Evolutionary conservation across 2,329 filamentous ascomycete genomes (phyloP).

Genomic region (Pyricularia grisea): DNA sequence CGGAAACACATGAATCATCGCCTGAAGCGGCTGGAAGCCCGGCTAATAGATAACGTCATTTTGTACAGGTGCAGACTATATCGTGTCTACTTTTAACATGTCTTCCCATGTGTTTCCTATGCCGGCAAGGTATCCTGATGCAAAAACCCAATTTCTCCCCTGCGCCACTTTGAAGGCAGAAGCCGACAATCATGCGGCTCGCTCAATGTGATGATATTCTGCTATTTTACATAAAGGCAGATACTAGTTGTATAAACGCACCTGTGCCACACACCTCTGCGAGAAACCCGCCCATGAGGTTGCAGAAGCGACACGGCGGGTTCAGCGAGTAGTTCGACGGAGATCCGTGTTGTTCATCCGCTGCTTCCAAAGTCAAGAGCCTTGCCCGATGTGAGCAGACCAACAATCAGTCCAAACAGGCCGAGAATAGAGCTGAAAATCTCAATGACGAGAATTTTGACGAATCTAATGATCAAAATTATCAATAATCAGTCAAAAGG

Average conservation of each 20-base stretch:
- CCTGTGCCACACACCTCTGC: neutral
- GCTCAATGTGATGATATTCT: neutral
- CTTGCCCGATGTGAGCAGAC: conserved; percentile 78
- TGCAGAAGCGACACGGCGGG: neutral
- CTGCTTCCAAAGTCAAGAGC: conserved; percentile 58
- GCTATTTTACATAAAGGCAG: neutral
- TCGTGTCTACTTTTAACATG: neutral
- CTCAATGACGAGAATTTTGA: conserved; percentile 97
- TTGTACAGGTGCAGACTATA: neutral
- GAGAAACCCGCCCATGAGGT: neutral
- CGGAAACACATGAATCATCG: conserved; percentile 9
- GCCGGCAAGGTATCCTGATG: neutral
- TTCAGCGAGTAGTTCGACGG: neutral
- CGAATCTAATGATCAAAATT: conserved; percentile 54
- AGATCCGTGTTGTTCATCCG: neutral
- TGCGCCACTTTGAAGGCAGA: neutral
- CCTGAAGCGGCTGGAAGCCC: neutral
- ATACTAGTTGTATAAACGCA: neutral
- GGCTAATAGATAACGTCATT: neutral
- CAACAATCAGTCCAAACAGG: conserved; percentile 92
- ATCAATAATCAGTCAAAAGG: conserved; percentile 8
- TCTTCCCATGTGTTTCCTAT: neutral
- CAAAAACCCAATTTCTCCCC: neutral
- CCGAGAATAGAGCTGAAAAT: conserved; percentile 98
- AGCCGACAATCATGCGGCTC: neutral